These are phyloP conservation scores for Leccinum variabile DNA, from an alignment of 1,284 basidiomycete genomes.

Conservation along the genomic window DNA sequence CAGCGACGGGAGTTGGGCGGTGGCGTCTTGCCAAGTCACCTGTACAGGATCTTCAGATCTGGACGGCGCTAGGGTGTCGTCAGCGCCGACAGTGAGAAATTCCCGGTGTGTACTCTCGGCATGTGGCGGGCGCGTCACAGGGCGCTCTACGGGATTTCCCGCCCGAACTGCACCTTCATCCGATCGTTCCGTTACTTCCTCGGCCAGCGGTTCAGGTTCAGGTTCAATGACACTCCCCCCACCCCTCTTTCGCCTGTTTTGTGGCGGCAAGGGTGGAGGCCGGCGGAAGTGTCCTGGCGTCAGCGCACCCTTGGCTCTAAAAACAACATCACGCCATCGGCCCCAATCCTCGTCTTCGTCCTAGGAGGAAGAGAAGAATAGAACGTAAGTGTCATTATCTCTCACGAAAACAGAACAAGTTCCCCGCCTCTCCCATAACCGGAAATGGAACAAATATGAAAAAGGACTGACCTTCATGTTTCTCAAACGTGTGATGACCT, in stretches of 20 bases:
- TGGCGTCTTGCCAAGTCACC: conserved; percentile 26
- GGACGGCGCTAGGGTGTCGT: not conserved
- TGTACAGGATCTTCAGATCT: conserved; percentile 7
- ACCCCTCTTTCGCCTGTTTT: conserved; percentile 56
- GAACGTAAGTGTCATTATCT: conserved; percentile 12
- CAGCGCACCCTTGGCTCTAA: conserved; percentile 65
- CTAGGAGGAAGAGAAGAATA: conserved; percentile 35
- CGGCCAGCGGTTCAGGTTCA: conserved; percentile 21
- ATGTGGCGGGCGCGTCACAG: not conserved
- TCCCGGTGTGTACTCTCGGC: not conserved
- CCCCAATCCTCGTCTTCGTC: conserved; percentile 94
- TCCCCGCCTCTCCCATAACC: not conserved
- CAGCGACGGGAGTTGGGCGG: conserved; percentile 22
- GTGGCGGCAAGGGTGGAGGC: conserved; percentile 53
- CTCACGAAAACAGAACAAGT: not conserved
- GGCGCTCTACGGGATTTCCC: not conserved
- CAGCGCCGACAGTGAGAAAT: not conserved
- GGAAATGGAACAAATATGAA: conserved; percentile 2
- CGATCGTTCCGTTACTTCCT: not conserved
- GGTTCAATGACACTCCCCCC: conserved; percentile 35
- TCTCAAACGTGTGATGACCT: conserved; percentile 79
- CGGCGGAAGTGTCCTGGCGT: conserved; percentile 47
- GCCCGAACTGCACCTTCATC: not conserved
- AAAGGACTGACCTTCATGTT: conserved; percentile 69
- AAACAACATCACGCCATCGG: conserved; percentile 83